Conservation (phyloP, 305 asterid genomes). For the Fraxinus xanthoxyloides region DNA sequence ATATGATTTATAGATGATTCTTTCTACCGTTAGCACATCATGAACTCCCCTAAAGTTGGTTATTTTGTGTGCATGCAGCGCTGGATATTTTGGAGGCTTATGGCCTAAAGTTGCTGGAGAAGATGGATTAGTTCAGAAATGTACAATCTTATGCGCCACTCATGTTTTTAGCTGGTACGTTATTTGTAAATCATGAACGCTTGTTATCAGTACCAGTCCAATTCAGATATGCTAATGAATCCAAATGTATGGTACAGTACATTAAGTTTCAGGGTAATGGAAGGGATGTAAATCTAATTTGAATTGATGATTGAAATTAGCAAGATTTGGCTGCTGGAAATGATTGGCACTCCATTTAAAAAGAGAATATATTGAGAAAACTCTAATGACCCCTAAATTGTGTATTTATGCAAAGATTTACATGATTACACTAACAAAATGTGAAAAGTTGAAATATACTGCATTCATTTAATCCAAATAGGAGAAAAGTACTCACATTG, state of each 20-base stretch:
- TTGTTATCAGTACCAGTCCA: background rate
- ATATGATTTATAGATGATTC: background rate
- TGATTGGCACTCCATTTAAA: background rate
- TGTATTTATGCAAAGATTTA: background rate
- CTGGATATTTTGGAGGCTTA: slow-evolving; percentile 71
- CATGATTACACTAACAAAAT: background rate
- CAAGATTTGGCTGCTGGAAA: background rate
- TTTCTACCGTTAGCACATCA: background rate
- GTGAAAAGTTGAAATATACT: background rate
- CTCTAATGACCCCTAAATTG: background rate
- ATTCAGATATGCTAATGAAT: background rate
- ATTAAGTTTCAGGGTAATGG: background rate
- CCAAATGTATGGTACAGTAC: background rate
- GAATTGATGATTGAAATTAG: background rate
- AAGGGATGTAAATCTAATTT: background rate
- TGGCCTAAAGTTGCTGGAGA: slow-evolving; percentile 83
- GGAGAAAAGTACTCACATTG: background rate
- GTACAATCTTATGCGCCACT: background rate
- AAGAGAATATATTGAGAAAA: background rate
- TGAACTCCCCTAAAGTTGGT: background rate
- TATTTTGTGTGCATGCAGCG: slow-evolving; percentile 39
- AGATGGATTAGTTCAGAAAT: slow-evolving; percentile 37
- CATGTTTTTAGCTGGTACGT: background rate
- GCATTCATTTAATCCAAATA: background rate
- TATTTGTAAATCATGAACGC: background rate